Evolutionary conservation across 306 rosid genomes (phyloP).

Genomic region (Lathyrus tuberosus): DNA sequence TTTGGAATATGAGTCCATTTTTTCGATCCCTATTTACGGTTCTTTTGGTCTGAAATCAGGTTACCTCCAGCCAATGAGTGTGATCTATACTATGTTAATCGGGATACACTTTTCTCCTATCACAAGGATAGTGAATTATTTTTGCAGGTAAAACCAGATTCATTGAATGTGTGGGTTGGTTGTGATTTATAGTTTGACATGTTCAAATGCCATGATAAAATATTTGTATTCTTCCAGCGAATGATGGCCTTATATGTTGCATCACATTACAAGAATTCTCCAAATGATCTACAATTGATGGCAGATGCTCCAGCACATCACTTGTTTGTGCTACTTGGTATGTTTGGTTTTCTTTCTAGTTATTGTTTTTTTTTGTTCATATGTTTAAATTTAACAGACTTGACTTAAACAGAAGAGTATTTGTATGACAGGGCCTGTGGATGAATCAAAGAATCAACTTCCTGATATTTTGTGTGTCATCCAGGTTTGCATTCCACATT

Average conservation of each 20-base stretch:
- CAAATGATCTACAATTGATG: slow-evolving; percentile 93
- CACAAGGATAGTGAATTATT: slow-evolving; percentile 93
- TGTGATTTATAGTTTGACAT: slow-evolving; percentile 15
- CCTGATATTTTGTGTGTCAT: slow-evolving; percentile 97
- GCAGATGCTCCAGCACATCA: slow-evolving; percentile 99
- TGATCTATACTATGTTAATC: slow-evolving; percentile 89
- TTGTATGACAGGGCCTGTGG: slow-evolving; percentile 81
- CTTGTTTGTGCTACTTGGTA: slow-evolving; percentile 95
- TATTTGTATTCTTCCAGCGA: slow-evolving; percentile 62
- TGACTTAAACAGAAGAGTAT: slow-evolving; percentile 35
- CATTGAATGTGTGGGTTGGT: slow-evolving; percentile 30
- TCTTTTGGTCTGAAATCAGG: slow-evolving; percentile 51
- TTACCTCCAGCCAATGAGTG: slow-evolving; percentile 84
- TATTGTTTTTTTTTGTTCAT: slow-evolving; percentile 20
- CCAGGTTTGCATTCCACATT: slow-evolving; percentile 66
- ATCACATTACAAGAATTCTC: slow-evolving; percentile 97
- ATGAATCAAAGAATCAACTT: slow-evolving; percentile 84
- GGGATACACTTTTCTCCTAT: slow-evolving; percentile 93
- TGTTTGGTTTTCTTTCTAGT: slow-evolving; percentile 32
- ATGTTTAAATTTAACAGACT: slow-evolving; percentile 18
- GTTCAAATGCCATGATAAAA: slow-evolving; percentile 36
- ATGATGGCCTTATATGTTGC: slow-evolving; percentile 99
- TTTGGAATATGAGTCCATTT: slow-evolving; percentile 30
- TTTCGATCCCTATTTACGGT: slow-evolving; percentile 25
- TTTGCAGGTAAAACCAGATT: slow-evolving; percentile 71